Percentiles rank a stretch among this genome's conserved stretches.
Evolutionary conservation across 306 rosid species (phyloP).

Genomic region (Cercis canadensis): DNA sequence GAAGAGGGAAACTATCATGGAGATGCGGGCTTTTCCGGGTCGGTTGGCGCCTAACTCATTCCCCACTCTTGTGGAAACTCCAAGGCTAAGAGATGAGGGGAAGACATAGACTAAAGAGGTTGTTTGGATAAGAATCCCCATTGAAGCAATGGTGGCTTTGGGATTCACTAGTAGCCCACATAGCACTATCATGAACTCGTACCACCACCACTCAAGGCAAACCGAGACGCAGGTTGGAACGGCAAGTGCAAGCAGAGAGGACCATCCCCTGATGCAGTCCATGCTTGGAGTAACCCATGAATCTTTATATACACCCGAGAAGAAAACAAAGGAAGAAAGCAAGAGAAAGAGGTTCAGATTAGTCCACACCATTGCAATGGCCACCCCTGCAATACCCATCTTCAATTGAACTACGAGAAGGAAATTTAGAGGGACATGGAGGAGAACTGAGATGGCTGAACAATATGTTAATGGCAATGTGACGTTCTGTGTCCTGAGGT

Average conservation of each 20-base stretch:
- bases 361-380: conserved; percentile 82
- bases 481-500: conserved; percentile 77
- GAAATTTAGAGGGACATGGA: conserved; percentile 85
- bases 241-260: conserved; percentile 67
- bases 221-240: conserved; percentile 92
- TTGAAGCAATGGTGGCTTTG: conserved; percentile 81
- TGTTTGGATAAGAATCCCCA: conserved; percentile 93
- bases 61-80: conserved; percentile 83
- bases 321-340: conserved; percentile 60
- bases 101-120: conserved; percentile 85
- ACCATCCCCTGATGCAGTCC: conserved; percentile 87
- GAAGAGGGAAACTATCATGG: conserved; percentile 71
- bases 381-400: conserved; percentile 87
- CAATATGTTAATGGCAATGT: conserved; percentile 81
- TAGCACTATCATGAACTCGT: conserved; percentile 84
- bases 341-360: conserved; percentile 72
- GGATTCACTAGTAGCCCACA: conserved; percentile 85
- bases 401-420: conserved; percentile 65
- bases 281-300: conserved; percentile 80
- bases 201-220: conserved; percentile 99
- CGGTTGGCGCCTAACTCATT: conserved; percentile 84
- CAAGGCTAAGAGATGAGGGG: conserved; percentile 85
- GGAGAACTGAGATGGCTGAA: conserved; percentile 75
- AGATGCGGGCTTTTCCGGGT: conserved; percentile 71
- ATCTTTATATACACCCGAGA: conserved; percentile 77